phyloP scores from a whole-genome alignment of 2,329 filamentous ascomycete species.

The Sarocladium strictum region DNA sequence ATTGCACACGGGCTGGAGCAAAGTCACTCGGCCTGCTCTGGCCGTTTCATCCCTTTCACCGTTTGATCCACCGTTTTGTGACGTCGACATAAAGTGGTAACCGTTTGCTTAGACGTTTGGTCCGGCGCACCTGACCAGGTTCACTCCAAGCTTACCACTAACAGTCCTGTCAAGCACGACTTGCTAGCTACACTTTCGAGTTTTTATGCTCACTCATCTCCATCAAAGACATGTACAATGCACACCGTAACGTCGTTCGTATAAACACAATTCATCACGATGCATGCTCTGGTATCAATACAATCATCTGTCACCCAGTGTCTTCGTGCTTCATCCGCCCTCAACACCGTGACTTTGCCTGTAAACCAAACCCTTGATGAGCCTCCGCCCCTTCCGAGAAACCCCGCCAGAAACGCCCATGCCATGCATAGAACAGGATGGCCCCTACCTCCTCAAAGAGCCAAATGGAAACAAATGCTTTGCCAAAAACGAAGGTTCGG shows the following conservation, averaged over 20 bases:
- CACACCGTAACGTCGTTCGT: slow-evolving; percentile 3
- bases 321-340: background rate
- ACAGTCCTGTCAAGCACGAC: too few relatives aligned
- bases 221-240: too few relatives aligned
- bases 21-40: background rate
- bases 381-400: background rate
- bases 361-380: slow-evolving; percentile 1
- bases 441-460: background rate
- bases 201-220: too few relatives aligned
- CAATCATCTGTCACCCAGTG: background rate
- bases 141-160: too few relatives aligned
- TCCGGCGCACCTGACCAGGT: background rate
- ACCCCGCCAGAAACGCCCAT: slow-evolving; percentile 13
- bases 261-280: slow-evolving; percentile 1
- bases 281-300: slow-evolving; percentile 10
- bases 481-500: too few relatives aligned
- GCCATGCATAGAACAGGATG: slow-evolving; percentile 13
- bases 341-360: background rate
- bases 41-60: background rate
- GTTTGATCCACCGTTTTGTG: background rate
- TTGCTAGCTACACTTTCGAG: too few relatives aligned
- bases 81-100: background rate
- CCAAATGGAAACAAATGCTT: background rate
- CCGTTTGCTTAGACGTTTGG: background rate
- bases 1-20: background rate